A percentile compares a stretch with the other conserved stretches of the same genome.
Conservation (phyloP, 371 early-diverging fungal genomes). For the Rhizopus arrhizus region DNA sequence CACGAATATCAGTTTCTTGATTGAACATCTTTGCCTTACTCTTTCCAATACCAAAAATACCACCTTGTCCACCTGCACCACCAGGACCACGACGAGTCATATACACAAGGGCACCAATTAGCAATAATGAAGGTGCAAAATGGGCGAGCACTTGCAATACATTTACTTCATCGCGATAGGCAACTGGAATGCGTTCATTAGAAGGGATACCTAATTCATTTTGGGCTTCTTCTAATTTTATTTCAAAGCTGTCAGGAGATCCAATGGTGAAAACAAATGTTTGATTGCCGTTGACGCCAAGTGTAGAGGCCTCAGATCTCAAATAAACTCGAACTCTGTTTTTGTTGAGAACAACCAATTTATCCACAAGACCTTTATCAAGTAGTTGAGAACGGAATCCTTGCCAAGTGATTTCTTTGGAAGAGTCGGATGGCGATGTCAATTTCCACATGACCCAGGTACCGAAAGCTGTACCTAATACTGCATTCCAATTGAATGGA, state of each 20-base stretch:
- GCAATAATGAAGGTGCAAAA: conserved; percentile 89
- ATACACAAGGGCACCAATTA: conserved; percentile 85
- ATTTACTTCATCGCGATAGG: conserved; percentile 81
- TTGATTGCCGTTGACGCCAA: conserved; percentile 37
- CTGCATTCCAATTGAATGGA: conserved; percentile 42
- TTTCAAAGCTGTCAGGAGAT: conserved; percentile 93
- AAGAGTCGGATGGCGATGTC: conserved; percentile 47
- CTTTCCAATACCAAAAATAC: conserved; percentile 96
- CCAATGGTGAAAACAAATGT: conserved; percentile 86
- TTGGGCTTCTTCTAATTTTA: conserved; percentile 86
- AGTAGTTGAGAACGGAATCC: conserved; percentile 88
- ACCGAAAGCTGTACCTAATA: conserved; percentile 54
- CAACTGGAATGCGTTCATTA: conserved; percentile 89
- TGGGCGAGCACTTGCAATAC: conserved; percentile 71
- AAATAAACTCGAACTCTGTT: conserved; percentile 81
- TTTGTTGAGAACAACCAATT: conserved; percentile 84
- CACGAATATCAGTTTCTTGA: conserved; percentile 91
- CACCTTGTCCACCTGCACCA: conserved; percentile 63
- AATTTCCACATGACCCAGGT: conserved; percentile 56
- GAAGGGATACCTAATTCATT: conserved; percentile 87
- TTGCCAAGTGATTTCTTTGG: conserved; percentile 86
- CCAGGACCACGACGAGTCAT: conserved; percentile 78
- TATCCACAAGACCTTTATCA: conserved; percentile 90
- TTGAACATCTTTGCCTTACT: conserved; percentile 95
- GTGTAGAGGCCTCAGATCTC: conserved; percentile 63